Evolutionary conservation across 2,329 filamentous ascomycete genomes (phyloP).

Genomic region (Talaromyces sp.): DNA sequence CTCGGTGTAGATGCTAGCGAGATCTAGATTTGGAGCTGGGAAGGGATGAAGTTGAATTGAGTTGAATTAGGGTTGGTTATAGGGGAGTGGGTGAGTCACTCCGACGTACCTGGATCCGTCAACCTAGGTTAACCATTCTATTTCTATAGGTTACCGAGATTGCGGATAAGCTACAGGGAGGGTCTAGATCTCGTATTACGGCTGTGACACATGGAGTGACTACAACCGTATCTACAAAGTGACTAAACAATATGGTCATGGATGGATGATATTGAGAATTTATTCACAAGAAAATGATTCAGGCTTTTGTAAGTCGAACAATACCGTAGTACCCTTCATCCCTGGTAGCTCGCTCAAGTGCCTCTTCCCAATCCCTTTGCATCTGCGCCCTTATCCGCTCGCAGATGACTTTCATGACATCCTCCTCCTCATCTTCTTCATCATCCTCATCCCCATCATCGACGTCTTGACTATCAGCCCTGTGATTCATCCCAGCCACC

Average conservation of each 20-base stretch:
- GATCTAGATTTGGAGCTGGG: neutral
- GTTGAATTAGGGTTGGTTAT: neutral
- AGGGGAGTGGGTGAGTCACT: neutral
- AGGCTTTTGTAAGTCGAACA: neutral
- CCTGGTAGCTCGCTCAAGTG: constrained; percentile 1
- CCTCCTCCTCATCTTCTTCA: neutral
- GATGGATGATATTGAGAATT: neutral
- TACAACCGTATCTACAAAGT: neutral
- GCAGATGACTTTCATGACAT: neutral
- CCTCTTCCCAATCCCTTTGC: constrained; percentile 18
- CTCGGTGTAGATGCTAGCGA: neutral
- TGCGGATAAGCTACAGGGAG: neutral
- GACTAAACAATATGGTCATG: neutral
- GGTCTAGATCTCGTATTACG: too few relatives aligned
- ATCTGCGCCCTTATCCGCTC: constrained; percentile 6
- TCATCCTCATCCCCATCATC: neutral
- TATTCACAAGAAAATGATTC: neutral
- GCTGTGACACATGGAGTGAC: neutral
- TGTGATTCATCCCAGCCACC: neutral
- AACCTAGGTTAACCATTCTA: neutral
- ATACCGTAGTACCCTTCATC: neutral
- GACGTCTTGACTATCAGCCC: neutral
- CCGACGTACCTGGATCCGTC: neutral
- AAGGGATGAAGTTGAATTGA: neutral
- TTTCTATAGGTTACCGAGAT: neutral